Evolutionary conservation across 2,329 filamentous ascomycete genomes (phyloP), one percentile per base, ranked within the genome.

Genomic region (Torrubiella hemipterigena): DNA sequence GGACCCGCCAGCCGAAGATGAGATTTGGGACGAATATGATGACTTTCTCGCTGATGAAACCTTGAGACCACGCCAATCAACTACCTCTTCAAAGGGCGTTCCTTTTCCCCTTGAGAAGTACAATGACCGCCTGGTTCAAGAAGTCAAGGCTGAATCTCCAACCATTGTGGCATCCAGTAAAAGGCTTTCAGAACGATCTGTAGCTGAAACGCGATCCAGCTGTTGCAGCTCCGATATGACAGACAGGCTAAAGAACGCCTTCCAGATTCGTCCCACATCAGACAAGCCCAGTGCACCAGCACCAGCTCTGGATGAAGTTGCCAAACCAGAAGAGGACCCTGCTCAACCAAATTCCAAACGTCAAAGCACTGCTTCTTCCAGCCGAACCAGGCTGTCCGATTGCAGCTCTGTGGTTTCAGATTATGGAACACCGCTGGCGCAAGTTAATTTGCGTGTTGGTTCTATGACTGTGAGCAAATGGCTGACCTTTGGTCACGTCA

Each of bases 21-120:
- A 95, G 48, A 70, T 94, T 2, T 96, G 89, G 89, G 78, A 87
- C 31, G 89, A 93, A 54, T 95, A 93, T 48, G 78, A 96, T 42
- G 89, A 95, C 44, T 61, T 95, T 10, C 70, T 95, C 32, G 81
- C 82, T 31, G 77, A 83, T 9, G 67, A 65, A 8, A 49, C 50
- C 1, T 35, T 47, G 19, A 59, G 61, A 39, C 55, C 55, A 2
- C 64, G 65, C 3, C 55, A 57, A 2, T 74, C 72, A 1, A 58
- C 66, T 5, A 67, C 65, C 1, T 74, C 71, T 1, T 76, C 74
- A 1, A 60, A 63, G 17, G 69, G 68, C 0, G 49, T 63, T 33
- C 65, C 74, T 15, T 70, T 77, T 45, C 63, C 70, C 39, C 61
- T 73, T 10, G 67, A 75, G 41, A 58, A 50, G 3, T 67, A 67